Conservation (phyloP, 768 basidiomycete genomes). For the Phaeotremella skinneri region DNA sequence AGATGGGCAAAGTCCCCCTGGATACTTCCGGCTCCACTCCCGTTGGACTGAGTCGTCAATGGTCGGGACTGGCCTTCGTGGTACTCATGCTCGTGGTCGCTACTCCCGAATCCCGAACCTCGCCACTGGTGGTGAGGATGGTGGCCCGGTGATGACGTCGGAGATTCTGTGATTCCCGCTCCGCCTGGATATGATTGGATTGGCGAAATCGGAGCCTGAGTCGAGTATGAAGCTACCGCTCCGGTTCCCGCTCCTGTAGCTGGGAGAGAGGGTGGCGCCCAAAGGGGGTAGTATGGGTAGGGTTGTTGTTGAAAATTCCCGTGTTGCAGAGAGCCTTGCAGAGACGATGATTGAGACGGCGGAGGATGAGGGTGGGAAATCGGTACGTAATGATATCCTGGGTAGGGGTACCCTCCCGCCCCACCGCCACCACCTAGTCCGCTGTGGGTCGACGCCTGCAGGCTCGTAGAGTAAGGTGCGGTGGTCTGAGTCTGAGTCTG, state of each 20-base stretch:
- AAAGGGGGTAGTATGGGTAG: neutral
- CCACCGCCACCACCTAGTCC: neutral
- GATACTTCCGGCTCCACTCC: neutral
- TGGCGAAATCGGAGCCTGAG: neutral
- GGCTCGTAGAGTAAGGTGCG: conserved; percentile 11
- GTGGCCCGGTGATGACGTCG: neutral
- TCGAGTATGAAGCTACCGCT: too few species aligned
- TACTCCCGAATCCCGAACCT: neutral
- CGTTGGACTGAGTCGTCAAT: neutral
- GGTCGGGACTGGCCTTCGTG: neutral
- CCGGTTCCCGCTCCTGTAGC: neutral
- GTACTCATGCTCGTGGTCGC: neutral
- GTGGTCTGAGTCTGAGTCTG: conserved; percentile 6
- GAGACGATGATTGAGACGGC: neutral
- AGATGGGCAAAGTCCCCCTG: neutral
- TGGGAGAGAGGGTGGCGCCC: neutral
- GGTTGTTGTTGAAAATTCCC: neutral
- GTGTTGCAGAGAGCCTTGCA: conserved; percentile 1
- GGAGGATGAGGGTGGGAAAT: conserved; percentile 23
- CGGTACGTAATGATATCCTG: conserved; percentile 43
- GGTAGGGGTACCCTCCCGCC: conserved; percentile 2
- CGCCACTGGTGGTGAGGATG: neutral
- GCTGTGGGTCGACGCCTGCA: conserved; percentile 11
- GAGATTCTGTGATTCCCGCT: neutral
- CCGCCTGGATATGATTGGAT: neutral